Conservation (phyloP, 768 basidiomycete genomes). For the Lactarius psammicola region DNA sequence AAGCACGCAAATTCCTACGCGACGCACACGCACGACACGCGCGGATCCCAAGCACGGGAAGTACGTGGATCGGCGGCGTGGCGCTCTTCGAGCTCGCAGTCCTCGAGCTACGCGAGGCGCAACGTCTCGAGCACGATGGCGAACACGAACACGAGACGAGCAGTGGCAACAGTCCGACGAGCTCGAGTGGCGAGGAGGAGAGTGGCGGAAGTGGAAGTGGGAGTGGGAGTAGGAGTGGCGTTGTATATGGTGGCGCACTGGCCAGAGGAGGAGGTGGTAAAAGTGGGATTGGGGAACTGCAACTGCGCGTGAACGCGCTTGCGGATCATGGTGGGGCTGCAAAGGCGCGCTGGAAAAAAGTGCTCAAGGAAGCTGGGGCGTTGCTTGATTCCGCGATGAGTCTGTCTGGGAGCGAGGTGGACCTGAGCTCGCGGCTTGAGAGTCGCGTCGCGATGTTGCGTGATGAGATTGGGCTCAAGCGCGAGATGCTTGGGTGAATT, state of each 20-base stretch:
- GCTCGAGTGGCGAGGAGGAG: constrained; percentile 24
- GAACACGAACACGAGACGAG: no score
- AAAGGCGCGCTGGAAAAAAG: constrained; percentile 44
- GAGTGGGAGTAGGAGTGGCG: no score
- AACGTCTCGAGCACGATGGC: constrained; percentile 22
- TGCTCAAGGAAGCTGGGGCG: constrained; percentile 47
- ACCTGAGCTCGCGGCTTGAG: constrained; percentile 67
- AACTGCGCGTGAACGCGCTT: constrained; percentile 22
- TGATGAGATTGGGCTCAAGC: constrained; percentile 68
- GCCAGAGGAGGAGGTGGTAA: no score
- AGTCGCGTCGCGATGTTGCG: constrained; percentile 65
- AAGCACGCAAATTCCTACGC: constrained; percentile 48
- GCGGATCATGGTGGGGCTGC: constrained; percentile 2
- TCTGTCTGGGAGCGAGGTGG: constrained; percentile 51
- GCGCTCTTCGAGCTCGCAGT: constrained; percentile 71
- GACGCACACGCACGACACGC: constrained; percentile 49
- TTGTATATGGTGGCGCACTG: no score
- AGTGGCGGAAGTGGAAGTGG: no score
- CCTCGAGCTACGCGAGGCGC: constrained; percentile 58
- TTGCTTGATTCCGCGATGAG: constrained; percentile 53
- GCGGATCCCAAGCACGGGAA: constrained; percentile 41
- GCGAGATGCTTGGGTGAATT: constrained; percentile 41
- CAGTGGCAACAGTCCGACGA: not conserved
- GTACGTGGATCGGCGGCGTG: constrained; percentile 67
- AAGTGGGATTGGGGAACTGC: constrained; percentile 8